These are phyloP conservation scores for Warburgia ugandensis DNA, from an alignment of 164 flowering plant species.

Conservation along the genomic window DNA sequence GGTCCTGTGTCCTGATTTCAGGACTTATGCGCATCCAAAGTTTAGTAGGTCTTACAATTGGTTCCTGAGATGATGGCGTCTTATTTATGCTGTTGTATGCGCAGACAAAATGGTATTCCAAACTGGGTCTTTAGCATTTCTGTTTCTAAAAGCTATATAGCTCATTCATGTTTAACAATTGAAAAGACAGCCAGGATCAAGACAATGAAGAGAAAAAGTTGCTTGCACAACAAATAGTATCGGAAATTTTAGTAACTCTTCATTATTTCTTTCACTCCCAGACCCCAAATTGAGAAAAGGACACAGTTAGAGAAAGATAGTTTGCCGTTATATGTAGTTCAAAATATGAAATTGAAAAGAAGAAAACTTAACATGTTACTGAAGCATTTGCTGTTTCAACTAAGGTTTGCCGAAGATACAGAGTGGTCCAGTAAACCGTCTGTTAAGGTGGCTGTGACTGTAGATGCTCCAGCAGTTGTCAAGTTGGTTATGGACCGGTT, in stretches of 20 bases:
- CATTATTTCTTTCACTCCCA: background rate
- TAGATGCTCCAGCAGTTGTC: constrained; percentile 66
- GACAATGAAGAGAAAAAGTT: too few relatives aligned
- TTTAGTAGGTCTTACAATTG: too few relatives aligned
- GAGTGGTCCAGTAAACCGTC: constrained; percentile 75
- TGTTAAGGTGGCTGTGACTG: constrained; percentile 90
- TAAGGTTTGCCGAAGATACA: constrained; percentile 65
- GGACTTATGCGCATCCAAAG: too few relatives aligned
- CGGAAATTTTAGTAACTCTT: background rate
- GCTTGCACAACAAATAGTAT: too few relatives aligned
- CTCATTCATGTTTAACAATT: too few relatives aligned
- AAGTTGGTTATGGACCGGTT: constrained; percentile 78
- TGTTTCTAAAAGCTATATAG: too few relatives aligned
- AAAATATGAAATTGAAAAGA: background rate
- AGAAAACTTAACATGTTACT: background rate
- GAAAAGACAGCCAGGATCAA: too few relatives aligned
- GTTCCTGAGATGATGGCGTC: too few relatives aligned
- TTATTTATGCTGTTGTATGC: too few relatives aligned
- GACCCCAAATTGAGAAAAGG: background rate
- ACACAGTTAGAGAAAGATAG: background rate
- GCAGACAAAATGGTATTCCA: too few relatives aligned
- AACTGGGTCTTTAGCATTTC: too few relatives aligned
- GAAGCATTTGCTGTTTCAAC: constrained; percentile 11
- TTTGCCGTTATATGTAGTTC: background rate
- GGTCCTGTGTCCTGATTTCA: too few relatives aligned